A percentile compares a stretch with the other conserved stretches of the same genome.
Evolutionary conservation across 2,329 filamentous ascomycete genomes (phyloP).

Genomic region (Ceratocystis papillata): DNA sequence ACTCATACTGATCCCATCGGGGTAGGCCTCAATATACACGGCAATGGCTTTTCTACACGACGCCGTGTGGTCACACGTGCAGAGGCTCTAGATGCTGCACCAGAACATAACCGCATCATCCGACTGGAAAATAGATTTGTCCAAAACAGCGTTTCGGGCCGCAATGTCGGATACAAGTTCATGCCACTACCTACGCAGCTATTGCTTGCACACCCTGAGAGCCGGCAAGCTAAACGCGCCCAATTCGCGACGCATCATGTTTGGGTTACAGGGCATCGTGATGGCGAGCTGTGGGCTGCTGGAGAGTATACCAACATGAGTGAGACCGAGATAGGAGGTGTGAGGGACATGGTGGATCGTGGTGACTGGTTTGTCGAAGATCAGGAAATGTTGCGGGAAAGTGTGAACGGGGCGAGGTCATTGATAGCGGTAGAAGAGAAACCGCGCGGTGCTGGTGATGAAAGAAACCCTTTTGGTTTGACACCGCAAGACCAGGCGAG

Average conservation of each 20-base stretch:
- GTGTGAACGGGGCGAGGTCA: conserved; percentile 23
- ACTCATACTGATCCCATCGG: conserved; percentile 34
- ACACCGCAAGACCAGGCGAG: conserved; percentile 16
- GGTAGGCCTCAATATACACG: conserved; percentile 47
- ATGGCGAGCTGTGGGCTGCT: conserved; percentile 42
- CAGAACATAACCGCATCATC: conserved; percentile 41
- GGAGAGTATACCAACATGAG: conserved; percentile 45
- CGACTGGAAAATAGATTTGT: conserved; percentile 39
- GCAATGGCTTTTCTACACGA: conserved; percentile 49
- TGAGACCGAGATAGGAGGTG: conserved; percentile 35
- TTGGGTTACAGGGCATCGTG: conserved; percentile 41
- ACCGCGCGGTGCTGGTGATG: background rate
- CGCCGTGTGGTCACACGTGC: conserved; percentile 39
- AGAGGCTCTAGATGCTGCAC: conserved; percentile 43
- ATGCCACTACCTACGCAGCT: conserved; percentile 38
- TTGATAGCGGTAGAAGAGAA: background rate
- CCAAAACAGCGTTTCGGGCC: conserved; percentile 40
- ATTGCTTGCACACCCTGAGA: conserved; percentile 38
- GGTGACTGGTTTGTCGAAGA: conserved; percentile 37
- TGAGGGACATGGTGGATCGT: conserved; percentile 38
- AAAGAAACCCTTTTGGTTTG: conserved; percentile 13
- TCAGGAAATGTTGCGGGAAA: background rate
- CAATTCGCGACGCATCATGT: conserved; percentile 38
- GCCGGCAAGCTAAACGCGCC: conserved; percentile 36
- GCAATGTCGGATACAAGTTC: conserved; percentile 42